Percentiles rank a stretch among this genome's conserved stretches.
Conservation (phyloP, 2,329 filamentous ascomycete species). For the Cercospora brassicicola region DNA sequence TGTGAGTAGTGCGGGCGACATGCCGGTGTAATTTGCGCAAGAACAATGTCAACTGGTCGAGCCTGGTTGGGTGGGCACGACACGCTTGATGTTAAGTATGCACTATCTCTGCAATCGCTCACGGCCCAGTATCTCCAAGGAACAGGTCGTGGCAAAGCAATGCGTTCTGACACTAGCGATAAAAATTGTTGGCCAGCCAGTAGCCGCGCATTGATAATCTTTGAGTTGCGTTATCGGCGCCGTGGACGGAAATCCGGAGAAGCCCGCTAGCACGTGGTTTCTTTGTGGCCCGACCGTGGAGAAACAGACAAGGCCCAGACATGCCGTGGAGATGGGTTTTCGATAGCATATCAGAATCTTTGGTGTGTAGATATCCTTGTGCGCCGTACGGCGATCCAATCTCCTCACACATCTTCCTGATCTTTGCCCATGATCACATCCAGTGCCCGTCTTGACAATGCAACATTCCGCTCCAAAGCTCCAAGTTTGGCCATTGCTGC, state of each 20-base stretch:
- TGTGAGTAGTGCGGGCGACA: conserved; percentile 64
- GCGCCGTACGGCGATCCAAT: neutral
- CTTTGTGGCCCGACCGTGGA: conserved; percentile 3
- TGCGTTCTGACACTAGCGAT: neutral
- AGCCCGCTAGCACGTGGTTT: conserved; percentile 1
- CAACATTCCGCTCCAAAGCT: conserved; percentile 72
- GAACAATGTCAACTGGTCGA: conserved; percentile 6
- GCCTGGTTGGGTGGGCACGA: neutral
- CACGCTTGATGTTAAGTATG: neutral
- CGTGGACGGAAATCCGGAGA: conserved; percentile 10
- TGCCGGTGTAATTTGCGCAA: conserved; percentile 23
- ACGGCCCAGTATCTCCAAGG: conserved; percentile 1
- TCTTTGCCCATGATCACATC: conserved; percentile 74
- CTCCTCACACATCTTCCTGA: conserved; percentile 37
- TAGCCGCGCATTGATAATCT: conserved; percentile 19
- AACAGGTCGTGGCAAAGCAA: conserved; percentile 17
- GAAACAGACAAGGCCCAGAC: neutral
- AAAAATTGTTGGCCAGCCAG: conserved; percentile 18
- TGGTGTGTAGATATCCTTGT: neutral
- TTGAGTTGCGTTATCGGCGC: conserved; percentile 12
- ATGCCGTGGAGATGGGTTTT: conserved; percentile 3
- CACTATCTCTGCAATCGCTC: neutral
- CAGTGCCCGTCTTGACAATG: conserved; percentile 68
- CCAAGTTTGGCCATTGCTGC: conserved; percentile 79
- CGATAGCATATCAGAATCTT: neutral